Evolutionary conservation across 257 asterid species (phyloP).

Genomic region (Paulownia fortunei): DNA sequence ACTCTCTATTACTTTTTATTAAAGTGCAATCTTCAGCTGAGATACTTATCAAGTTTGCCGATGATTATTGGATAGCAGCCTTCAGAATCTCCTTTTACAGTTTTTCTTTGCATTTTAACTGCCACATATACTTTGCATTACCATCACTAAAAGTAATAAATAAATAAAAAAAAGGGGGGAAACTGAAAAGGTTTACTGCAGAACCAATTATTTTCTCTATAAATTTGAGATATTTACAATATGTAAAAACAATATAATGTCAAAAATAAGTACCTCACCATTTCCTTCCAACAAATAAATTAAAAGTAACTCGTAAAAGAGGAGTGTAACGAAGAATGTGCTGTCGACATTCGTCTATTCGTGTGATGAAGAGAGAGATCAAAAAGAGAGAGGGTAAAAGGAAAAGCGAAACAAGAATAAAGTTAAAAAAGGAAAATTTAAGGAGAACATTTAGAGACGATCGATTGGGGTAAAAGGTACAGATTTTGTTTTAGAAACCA

Average conservation of each 20-base stretch:
- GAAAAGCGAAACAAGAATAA: neutral
- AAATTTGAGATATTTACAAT: neutral
- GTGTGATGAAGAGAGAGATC: neutral
- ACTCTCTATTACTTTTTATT: too few relatives aligned
- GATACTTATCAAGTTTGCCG: too few relatives aligned
- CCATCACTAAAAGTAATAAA: too few relatives aligned
- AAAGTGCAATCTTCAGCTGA: too few relatives aligned
- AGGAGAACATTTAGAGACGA: slow-evolving; percentile 37
- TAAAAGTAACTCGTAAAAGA: neutral
- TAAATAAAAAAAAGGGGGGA: neutral
- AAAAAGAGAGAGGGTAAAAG: neutral
- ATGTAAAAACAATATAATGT: neutral
- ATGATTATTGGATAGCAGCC: too few relatives aligned
- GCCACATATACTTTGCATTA: too few relatives aligned
- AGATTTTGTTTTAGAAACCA: slow-evolving; percentile 55
- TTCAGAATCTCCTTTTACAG: too few relatives aligned
- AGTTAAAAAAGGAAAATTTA: neutral
- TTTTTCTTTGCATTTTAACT: too few relatives aligned
- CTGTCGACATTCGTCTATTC: neutral
- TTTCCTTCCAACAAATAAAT: neutral
- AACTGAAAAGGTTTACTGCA: too few relatives aligned
- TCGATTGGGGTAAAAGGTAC: slow-evolving; percentile 64
- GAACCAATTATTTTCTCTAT: neutral
- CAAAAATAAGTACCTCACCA: neutral
- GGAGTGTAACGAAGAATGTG: too few relatives aligned